These are phyloP conservation scores for Zizania palustris DNA, from an alignment of 202 grass and related monocot species.

Conservation along the genomic window DNA sequence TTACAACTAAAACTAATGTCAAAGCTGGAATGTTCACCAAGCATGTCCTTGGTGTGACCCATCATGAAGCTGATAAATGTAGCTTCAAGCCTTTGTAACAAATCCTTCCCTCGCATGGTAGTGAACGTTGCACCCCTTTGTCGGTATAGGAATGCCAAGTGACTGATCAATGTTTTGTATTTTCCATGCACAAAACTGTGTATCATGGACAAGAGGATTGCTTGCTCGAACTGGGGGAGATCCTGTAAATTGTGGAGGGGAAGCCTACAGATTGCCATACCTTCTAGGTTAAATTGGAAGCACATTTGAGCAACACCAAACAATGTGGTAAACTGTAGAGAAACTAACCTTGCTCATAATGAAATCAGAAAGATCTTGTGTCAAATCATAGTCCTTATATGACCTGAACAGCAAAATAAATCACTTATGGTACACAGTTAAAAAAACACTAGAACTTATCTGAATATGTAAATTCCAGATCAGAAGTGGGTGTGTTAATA, in stretches of 20 bases:
- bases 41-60: background rate
- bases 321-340: background rate
- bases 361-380: conserved; percentile 64
- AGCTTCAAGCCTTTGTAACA: conserved; percentile 43
- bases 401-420: conserved; percentile 21
- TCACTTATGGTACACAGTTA: background rate
- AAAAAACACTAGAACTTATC: background rate
- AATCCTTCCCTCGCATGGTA: conserved; percentile 21
- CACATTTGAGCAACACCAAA: conserved; percentile 9
- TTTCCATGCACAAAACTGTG: conserved; percentile 50
- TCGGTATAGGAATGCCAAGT: conserved; percentile 48
- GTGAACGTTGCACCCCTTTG: conserved; percentile 15
- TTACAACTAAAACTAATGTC: conserved; percentile 25
- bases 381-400: conserved; percentile 48
- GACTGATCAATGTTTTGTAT: conserved; percentile 41
- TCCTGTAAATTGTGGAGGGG: conserved; percentile 65
- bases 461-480: conserved; percentile 9
- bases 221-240: conserved; percentile 60
- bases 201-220: conserved; percentile 63
- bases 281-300: conserved; percentile 17
- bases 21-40: background rate
- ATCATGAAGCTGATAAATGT: conserved; percentile 46
- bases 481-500: background rate
- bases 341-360: conserved; percentile 57
- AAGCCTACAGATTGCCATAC: conserved; percentile 48